A percentile compares a stretch with the other conserved stretches of the same genome.
Evolutionary conservation across 179 eudicot species (phyloP).

Genomic region (Monotropa hypopitys): DNA sequence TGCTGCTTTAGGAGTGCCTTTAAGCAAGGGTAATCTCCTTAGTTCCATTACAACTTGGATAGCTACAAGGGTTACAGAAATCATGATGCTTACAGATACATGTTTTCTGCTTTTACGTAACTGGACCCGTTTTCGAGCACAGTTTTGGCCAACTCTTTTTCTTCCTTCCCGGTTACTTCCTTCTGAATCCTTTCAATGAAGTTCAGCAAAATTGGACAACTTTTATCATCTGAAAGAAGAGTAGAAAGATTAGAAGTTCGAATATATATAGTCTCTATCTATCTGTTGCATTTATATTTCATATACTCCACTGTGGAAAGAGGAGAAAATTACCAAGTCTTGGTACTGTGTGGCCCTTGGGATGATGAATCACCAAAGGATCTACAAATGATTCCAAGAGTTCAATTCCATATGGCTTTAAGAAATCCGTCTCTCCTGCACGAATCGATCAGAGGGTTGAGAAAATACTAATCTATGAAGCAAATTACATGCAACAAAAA

Average conservation of each 20-base stretch:
- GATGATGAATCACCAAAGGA: constrained; percentile 59
- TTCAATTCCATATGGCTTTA: constrained; percentile 53
- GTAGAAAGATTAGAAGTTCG: background rate
- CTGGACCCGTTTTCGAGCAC: background rate
- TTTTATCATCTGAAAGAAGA: constrained; percentile 42
- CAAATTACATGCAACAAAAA: background rate
- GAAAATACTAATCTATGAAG: background rate
- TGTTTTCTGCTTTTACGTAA: background rate
- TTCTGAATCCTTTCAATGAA: constrained; percentile 57
- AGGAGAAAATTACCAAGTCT: constrained; percentile 40
- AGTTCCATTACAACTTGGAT: too few species aligned
- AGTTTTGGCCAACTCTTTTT: background rate
- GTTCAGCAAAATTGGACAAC: constrained; percentile 36
- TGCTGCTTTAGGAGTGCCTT: too few species aligned
- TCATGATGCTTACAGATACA: background rate
- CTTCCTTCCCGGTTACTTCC: background rate
- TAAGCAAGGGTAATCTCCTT: too few species aligned
- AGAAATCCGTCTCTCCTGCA: constrained; percentile 62
- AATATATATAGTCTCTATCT: too few species aligned
- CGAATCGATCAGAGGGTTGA: constrained; percentile 10
- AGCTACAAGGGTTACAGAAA: background rate
- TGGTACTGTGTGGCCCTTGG: constrained; percentile 77
- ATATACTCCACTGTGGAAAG: background rate
- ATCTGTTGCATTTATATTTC: too few species aligned
- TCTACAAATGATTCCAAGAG: constrained; percentile 48